phyloP scores from a whole-genome alignment of 306 rosid species.

The Acacia melanoxylon region DNA sequence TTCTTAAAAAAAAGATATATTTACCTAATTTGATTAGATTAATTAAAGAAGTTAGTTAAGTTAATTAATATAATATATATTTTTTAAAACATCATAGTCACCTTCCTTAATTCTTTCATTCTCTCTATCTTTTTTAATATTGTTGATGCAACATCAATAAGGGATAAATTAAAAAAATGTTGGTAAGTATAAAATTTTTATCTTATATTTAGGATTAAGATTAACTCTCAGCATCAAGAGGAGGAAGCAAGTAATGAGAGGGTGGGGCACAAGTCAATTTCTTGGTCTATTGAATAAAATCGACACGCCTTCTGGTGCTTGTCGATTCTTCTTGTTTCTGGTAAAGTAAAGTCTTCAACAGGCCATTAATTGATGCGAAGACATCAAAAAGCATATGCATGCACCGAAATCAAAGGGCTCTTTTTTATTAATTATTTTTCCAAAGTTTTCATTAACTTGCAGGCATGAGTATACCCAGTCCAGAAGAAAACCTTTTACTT shows the following conservation, averaged over 20 bases:
- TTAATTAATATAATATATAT: too few relatives aligned
- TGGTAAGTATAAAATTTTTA: too few relatives aligned
- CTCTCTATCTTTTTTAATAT: too few relatives aligned
- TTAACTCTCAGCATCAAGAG: too few relatives aligned
- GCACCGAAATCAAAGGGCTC: background rate
- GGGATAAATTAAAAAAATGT: too few relatives aligned
- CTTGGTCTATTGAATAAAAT: background rate
- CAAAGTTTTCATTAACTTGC: background rate
- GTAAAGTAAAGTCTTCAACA: background rate
- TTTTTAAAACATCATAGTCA: too few relatives aligned
- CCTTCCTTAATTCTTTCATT: too few relatives aligned
- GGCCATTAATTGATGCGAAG: background rate
- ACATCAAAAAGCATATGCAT: background rate
- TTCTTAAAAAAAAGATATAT: too few relatives aligned
- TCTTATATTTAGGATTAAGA: too few relatives aligned
- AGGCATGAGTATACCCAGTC: background rate
- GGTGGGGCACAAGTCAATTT: background rate
- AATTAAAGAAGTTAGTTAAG: too few relatives aligned
- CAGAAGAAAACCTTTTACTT: background rate
- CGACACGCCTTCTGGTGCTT: background rate
- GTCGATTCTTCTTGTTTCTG: background rate
- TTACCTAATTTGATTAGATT: too few relatives aligned
- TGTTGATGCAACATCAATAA: accelerated
- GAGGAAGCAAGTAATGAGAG: background rate
- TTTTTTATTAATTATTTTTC: background rate